Evolutionary conservation across 441 rosid genomes (phyloP), one percentile per base, ranked within the genome.

Genomic region (Kokia cookei): DNA sequence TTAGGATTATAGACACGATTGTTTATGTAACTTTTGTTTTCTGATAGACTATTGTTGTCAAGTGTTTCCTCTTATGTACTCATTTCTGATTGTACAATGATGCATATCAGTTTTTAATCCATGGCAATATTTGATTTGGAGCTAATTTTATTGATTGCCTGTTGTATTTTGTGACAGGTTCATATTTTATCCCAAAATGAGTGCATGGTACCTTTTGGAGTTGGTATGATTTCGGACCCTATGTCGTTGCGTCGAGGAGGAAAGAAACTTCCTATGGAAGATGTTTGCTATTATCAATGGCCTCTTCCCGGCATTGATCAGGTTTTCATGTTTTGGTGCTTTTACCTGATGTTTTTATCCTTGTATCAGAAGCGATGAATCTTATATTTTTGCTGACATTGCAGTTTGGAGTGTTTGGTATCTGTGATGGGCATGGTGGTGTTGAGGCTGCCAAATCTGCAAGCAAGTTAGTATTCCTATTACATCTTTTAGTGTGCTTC

Each of bases 381-480:
- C 26, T 47, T 29, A 61, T 73, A 60, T 71, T 59, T 60, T 42
- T 81, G 54, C 48, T 45, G 11, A 53, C 59, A 60, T 84, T 84
- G 84, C 90, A 96, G 99, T 93, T 92, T 81, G 99, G 99, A 74
- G 73, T 92, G 76, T 92, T 96, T 85, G 92, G 97, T 77, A 85
- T 96, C 77, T 96, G 97, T 80, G 99, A 93, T 86, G 99, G 99
- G 74, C 98, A 96, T 82, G 94, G 97, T 69, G 97, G 98, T 75
- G 88, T 74, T 76, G 92, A 77, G 26, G 99, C 98, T 77, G 99
- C 98, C 35, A 82, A 90, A 79, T 83, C 91, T 82, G 97, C 98
- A 29, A 92, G 86, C 91, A 86, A 89, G 99, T 96, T 71, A 82
- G 98, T 92, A 75, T 71, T 78, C 74, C 78, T 50, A 58, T 76